Base-by-base conservation (phyloP, 352 stramenopile genomes). In the Aphanomyces euteiches region DNA sequence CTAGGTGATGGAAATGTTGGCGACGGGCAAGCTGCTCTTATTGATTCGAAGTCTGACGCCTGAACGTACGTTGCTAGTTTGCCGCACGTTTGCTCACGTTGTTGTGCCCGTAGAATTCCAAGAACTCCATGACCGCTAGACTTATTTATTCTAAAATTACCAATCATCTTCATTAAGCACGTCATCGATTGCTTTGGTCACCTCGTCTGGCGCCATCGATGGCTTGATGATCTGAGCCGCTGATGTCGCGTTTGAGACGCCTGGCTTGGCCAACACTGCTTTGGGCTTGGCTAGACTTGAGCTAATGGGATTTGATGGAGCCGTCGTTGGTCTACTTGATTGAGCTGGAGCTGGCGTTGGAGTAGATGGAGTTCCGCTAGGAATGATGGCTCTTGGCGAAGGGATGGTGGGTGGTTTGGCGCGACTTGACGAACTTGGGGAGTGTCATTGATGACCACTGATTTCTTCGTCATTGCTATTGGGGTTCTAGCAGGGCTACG, bases 131-230 rank as follows among this genome's bases (percentile, higher is more conserved):
- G 64, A 70, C 13, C 64, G 64, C n/a, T 67, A 8, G 7, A 6
- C 40, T 10, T 67, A 67, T 67, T 67, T 67, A 67, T 56, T 47
- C 21, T 54, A 21, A 47, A 54, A 8, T 50, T 45, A 66, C 57
- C 57, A 66, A 38, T 66, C 37, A 40, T 70, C 64, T n/a, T 70
- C 64, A 21, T 70, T 53, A 21, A 70, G 47, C 7, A 56, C 64
- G 39, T 60, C 17, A 40, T 70, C 47, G 3, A 70, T 13, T 4
- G 53, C 36, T 15, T 47, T 8, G 3, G 54, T 28, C 4, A 56
- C 21, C 12, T 15, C 53, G 5, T 54, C 54, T 70, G 53, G 60
- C 15, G 60, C 43, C 10, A 28, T 28, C 28, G 28, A 28, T 28
- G 28, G 28, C 28, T 28, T 28, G 28, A 28, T 28, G 28, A 28